A percentile compares a stretch with the other conserved stretches of the same genome.
Evolutionary conservation across 768 basidiomycete genomes (phyloP).

Genomic region (Suillus alpinus): DNA sequence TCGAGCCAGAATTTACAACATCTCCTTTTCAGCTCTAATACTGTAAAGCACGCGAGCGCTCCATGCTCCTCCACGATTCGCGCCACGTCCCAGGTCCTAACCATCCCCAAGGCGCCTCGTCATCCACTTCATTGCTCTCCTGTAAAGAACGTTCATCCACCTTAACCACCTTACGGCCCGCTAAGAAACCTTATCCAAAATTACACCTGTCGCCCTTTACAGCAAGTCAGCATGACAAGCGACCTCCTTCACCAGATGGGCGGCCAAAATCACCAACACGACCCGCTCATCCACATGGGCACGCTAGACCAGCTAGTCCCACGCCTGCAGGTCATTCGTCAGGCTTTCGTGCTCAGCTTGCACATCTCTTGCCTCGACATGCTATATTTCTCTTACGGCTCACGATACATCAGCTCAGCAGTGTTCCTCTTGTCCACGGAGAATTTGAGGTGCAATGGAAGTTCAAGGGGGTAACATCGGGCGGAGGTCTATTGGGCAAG

Average conservation of each 20-base stretch:
- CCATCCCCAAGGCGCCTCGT: neutral
- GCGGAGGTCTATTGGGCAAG: slow-evolving; percentile 41
- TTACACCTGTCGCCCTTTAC: neutral
- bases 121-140: neutral
- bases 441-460: slow-evolving; percentile 72
- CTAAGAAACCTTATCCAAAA: neutral
- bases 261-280: neutral
- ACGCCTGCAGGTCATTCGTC: slow-evolving; percentile 3
- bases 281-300: neutral
- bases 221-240: neutral
- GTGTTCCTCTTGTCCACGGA: slow-evolving; percentile 69
- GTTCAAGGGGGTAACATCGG: slow-evolving; percentile 54
- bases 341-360: slow-evolving; percentile 55
- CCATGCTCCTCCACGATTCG: neutral
- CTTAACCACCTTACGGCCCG: neutral
- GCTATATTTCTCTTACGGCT: slow-evolving; percentile 63
- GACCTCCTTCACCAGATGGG: neutral
- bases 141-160: neutral
- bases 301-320: neutral
- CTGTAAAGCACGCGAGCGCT: neutral
- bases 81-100: neutral
- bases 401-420: slow-evolving; percentile 63
- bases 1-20: neutral
- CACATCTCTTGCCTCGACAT: slow-evolving; percentile 61
- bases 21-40: neutral